phyloP scores from a whole-genome alignment of 371 early-diverging fungal species.

The Encephalitozoon intestinalis region DNA sequence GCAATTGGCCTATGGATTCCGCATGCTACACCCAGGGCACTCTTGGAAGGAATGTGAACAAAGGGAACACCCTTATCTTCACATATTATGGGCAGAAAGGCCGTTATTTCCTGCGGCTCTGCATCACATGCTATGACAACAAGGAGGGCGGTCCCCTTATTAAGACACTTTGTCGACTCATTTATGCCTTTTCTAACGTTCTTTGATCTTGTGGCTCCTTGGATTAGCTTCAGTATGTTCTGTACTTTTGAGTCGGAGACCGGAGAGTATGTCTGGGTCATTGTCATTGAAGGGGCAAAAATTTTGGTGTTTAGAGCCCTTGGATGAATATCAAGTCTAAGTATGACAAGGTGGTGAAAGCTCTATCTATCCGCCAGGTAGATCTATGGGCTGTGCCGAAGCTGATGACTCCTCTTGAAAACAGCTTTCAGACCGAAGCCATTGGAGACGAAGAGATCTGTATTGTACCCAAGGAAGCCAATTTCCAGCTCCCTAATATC shows the following conservation, averaged over 20 bases:
- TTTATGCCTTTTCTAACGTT: conserved; percentile 97
- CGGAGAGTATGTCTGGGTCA: background rate
- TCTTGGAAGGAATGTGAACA: conserved; percentile 87
- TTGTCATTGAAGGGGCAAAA: background rate
- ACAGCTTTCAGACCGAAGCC: background rate
- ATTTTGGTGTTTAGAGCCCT: conserved; percentile 2
- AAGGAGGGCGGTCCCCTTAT: conserved; percentile 94
- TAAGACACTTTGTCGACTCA: conserved; percentile 96
- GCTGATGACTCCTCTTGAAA: background rate
- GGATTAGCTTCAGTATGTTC: conserved; percentile 82
- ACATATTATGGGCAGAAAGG: conserved; percentile 88
- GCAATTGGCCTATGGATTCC: conserved; percentile 86
- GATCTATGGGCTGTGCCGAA: background rate
- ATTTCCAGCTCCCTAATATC: conserved; percentile 55
- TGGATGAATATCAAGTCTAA: conserved; percentile 5
- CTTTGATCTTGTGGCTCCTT: conserved; percentile 90
- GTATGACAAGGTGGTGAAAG: conserved; percentile 2
- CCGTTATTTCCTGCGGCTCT: conserved; percentile 86
- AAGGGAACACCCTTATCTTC: conserved; percentile 98
- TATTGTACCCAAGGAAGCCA: conserved; percentile 49
- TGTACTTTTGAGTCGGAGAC: conserved; percentile 72
- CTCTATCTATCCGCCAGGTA: background rate
- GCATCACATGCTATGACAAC: conserved; percentile 94
- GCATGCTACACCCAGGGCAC: conserved; percentile 91
- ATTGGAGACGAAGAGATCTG: conserved; percentile 3